Conservation (phyloP, 1,284 basidiomycete genomes). For the Boletellus deceptivus region DNA sequence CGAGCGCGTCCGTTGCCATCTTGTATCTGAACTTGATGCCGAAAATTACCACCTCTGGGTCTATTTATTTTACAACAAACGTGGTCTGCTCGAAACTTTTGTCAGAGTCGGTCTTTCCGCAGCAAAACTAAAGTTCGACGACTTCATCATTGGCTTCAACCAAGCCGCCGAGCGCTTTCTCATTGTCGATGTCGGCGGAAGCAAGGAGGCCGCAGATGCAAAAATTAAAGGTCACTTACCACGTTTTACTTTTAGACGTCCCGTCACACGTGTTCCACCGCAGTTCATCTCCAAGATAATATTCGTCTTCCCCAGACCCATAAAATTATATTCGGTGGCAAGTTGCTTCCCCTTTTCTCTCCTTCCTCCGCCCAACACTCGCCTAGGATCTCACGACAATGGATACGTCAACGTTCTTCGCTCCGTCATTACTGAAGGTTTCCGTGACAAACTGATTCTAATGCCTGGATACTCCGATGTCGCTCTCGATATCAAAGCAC, state of each 20-base stretch:
- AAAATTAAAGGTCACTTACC: constrained; percentile 62
- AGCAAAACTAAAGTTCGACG: constrained; percentile 50
- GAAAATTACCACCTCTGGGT: constrained; percentile 56
- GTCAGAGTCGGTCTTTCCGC: constrained; percentile 39
- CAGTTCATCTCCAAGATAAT: constrained; percentile 60
- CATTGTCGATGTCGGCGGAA: constrained; percentile 70
- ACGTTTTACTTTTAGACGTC: neutral
- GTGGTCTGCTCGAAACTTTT: constrained; percentile 54
- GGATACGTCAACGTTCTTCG: constrained; percentile 65
- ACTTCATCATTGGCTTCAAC: constrained; percentile 67
- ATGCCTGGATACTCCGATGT: constrained; percentile 62
- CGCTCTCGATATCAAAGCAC: constrained; percentile 55
- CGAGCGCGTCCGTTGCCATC: constrained; percentile 47
- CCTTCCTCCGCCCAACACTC: constrained; percentile 2
- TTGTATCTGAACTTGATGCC: constrained; percentile 39
- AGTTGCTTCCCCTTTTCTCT: constrained; percentile 7
- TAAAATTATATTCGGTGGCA: constrained; percentile 64
- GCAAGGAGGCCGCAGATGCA: constrained; percentile 70
- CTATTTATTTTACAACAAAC: constrained; percentile 65
- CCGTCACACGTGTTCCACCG: constrained; percentile 12
- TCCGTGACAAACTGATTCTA: constrained; percentile 62
- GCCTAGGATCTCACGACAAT: constrained; percentile 67
- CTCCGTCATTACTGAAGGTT: constrained; percentile 63
- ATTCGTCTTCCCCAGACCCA: constrained; percentile 58
- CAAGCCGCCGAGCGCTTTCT: constrained; percentile 60